Evolutionary conservation across 176 grass and related monocot species (phyloP).

Genomic region (Metroxylon sagu): DNA sequence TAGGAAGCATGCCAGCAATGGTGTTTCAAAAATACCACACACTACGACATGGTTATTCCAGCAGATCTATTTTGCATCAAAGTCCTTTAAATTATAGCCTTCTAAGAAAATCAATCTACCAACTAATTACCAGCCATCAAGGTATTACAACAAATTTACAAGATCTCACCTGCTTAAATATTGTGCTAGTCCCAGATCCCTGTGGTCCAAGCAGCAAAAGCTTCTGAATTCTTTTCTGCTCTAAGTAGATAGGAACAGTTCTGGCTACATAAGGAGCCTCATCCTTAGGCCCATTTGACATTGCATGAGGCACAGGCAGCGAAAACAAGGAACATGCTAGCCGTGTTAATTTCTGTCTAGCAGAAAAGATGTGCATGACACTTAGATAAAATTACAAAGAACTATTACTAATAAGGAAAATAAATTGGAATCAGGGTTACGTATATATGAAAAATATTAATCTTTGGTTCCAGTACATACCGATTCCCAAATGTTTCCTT

Average conservation of each 20-base stretch:
- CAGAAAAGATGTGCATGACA: slow-evolving; percentile 2
- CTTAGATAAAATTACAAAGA: slow-evolving; percentile 5
- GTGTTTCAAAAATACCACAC: too few relatives aligned
- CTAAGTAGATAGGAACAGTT: slow-evolving; percentile 61
- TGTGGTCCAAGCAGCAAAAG: slow-evolving; percentile 83
- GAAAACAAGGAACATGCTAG: slow-evolving; percentile 70
- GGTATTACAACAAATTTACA: too few relatives aligned
- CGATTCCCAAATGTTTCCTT: slow-evolving; percentile 82
- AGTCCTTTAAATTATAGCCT: too few relatives aligned
- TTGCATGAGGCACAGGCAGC: slow-evolving; percentile 62
- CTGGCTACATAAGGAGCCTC: slow-evolving; percentile 53
- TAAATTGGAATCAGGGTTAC: neutral
- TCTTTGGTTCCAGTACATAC: slow-evolving; percentile 31
- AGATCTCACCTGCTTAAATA: slow-evolving; percentile 76
- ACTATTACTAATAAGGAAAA: neutral
- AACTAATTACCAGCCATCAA: too few relatives aligned
- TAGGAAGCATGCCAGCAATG: too few relatives aligned
- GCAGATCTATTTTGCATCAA: too few relatives aligned
- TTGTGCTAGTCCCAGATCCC: slow-evolving; percentile 87
- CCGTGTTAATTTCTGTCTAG: slow-evolving; percentile 54
- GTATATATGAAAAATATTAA: neutral
- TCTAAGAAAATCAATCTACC: too few relatives aligned
- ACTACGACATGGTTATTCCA: too few relatives aligned
- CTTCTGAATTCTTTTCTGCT: slow-evolving; percentile 76
- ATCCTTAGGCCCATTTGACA: slow-evolving; percentile 29